Conservation (phyloP, 1,284 basidiomycete genomes). For the Melampsora americana region DNA sequence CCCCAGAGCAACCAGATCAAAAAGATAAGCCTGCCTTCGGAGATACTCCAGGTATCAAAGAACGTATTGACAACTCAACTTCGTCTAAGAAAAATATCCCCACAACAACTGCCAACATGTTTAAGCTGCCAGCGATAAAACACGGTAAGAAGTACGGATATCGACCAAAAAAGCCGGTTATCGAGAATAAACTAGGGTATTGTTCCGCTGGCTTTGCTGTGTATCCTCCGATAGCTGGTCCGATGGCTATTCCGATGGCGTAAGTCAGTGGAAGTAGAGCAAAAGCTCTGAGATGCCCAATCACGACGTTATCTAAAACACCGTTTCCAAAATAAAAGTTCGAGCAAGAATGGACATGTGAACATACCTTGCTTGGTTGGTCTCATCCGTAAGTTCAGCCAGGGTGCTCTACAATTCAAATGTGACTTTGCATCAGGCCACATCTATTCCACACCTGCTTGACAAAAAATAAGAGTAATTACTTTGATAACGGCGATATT, state of each 20-base stretch:
- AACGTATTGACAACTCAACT: neutral
- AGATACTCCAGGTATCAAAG: neutral
- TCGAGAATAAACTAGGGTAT: neutral
- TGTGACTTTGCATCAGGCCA: neutral
- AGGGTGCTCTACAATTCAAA: neutral
- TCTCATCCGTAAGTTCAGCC: constrained; percentile 26
- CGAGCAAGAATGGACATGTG: neutral
- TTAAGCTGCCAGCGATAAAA: constrained; percentile 10
- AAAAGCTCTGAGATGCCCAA: constrained; percentile 2
- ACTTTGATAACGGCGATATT: constrained; percentile 19
- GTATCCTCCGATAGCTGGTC: constrained; percentile 16
- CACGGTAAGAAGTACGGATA: constrained; percentile 28
- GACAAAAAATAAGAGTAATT: neutral
- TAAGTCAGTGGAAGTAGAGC: constrained; percentile 13
- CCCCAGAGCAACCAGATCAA: neutral
- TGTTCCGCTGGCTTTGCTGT: constrained; percentile 15
- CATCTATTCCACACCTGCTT: neutral
- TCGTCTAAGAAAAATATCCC: constrained; percentile 16
- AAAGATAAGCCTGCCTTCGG: neutral
- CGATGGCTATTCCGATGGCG: constrained; percentile 11
- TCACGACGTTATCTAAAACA: neutral
- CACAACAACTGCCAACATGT: constrained; percentile 1
- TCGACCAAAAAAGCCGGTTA: neutral
- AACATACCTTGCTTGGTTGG: constrained; percentile 11
- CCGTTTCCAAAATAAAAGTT: neutral